phyloP scores from a whole-genome alignment of 257 asterid species.

The Cordia subcordata region DNA sequence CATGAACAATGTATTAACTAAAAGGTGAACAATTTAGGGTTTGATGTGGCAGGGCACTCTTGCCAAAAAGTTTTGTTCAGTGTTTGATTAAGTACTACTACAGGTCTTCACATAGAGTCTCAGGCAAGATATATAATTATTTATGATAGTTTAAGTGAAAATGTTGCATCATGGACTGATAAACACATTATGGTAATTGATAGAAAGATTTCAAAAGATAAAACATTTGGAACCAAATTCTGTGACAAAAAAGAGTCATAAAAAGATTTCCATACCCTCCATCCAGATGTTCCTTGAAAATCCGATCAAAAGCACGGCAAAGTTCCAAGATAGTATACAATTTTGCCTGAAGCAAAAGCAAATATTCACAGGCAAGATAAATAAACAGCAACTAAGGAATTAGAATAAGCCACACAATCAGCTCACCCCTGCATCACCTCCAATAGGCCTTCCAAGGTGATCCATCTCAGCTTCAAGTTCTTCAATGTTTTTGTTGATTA shows the following conservation, averaged over 20 bases:
- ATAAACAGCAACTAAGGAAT: slow-evolving; percentile 10
- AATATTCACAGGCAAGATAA: slow-evolving; percentile 15
- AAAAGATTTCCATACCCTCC: slow-evolving; percentile 66
- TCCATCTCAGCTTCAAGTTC: slow-evolving; percentile 95
- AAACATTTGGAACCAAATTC: neutral
- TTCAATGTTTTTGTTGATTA: slow-evolving; percentile 79
- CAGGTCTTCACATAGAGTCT: no score
- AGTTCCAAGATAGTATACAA: slow-evolving; percentile 89
- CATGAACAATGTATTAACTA: no score
- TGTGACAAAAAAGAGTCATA: slow-evolving; percentile 6
- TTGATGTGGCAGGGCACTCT: no score
- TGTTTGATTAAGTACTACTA: no score
- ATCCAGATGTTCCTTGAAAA: slow-evolving; percentile 93
- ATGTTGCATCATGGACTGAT: no score
- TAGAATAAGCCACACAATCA: slow-evolving; percentile 11
- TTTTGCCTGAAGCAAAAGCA: slow-evolving; percentile 68
- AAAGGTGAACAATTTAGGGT: no score
- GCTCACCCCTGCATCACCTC: slow-evolving; percentile 91
- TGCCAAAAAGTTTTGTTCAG: no score
- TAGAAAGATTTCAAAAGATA: neutral
- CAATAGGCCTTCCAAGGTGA: slow-evolving; percentile 85
- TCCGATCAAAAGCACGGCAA: slow-evolving; percentile 93
- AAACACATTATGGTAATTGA: neutral
- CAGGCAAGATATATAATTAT: no score
- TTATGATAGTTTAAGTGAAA: no score